These are phyloP conservation scores for Aspergillus indologenus DNA, from an alignment of 495 filamentous ascomycete species.

Conservation along the genomic window DNA sequence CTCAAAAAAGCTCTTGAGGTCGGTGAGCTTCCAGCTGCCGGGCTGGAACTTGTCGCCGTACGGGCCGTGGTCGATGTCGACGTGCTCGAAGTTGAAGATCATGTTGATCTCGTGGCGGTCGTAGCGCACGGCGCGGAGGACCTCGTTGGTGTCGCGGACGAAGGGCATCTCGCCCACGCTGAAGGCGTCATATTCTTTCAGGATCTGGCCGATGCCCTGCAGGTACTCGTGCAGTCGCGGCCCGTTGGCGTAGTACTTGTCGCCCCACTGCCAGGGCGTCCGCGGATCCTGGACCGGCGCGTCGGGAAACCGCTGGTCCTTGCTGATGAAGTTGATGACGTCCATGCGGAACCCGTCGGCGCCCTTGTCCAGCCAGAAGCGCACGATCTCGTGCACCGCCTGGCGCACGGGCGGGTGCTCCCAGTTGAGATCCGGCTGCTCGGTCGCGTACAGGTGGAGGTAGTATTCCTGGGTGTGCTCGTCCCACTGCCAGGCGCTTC, in stretches of 20 bases:
- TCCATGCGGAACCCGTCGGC: constrained; percentile 71
- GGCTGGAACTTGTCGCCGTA: constrained; percentile 51
- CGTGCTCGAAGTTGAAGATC: constrained; percentile 71
- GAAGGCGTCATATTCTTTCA: constrained; percentile 65
- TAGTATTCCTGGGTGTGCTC: constrained; percentile 65
- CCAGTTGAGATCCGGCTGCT: constrained; percentile 77
- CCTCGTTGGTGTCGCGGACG: constrained; percentile 54
- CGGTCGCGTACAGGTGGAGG: constrained; percentile 61
- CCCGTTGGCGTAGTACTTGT: constrained; percentile 59
- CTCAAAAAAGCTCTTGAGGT: constrained; percentile 56
- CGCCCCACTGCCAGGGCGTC: constrained; percentile 51
- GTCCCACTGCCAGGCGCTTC: constrained; percentile 65
- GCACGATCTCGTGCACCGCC: constrained; percentile 65
- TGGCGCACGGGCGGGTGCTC: constrained; percentile 58
- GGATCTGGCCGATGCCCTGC: constrained; percentile 58
- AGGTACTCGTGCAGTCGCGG: constrained; percentile 65
- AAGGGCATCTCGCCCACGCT: constrained; percentile 72
- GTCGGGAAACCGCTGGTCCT: constrained; percentile 58
- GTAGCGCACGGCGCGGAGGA: constrained; percentile 56
- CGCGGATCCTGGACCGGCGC: constrained; percentile 53
- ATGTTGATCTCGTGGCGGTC: constrained; percentile 65
- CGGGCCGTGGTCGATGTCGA: constrained; percentile 55
- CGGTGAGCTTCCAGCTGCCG: constrained; percentile 51
- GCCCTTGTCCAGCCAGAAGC: constrained; percentile 69
- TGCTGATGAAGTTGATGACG: constrained; percentile 64